These are phyloP conservation scores for Tolypocladium paradoxum DNA, from an alignment of 2,329 filamentous ascomycete genomes.

Conservation along the genomic window DNA sequence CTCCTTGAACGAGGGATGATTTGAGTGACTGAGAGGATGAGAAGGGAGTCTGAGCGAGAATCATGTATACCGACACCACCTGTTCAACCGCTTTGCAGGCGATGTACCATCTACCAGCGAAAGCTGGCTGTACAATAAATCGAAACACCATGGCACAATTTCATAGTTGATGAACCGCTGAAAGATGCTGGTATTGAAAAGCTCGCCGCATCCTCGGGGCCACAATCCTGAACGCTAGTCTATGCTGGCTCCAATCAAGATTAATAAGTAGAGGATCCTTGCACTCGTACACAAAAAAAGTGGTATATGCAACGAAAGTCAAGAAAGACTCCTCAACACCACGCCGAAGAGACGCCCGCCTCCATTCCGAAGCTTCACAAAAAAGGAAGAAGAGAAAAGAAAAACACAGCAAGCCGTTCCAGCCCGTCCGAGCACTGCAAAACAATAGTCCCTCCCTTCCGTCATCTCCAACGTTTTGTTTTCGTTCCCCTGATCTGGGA, in stretches of 20 bases:
- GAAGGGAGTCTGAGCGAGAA: neutral
- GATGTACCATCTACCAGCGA: constrained; percentile 2
- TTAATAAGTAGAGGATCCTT: neutral
- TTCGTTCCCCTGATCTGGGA: neutral
- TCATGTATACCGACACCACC: neutral
- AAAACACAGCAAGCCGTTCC: neutral
- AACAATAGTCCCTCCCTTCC: neutral
- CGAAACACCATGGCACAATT: neutral
- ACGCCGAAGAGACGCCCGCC: constrained; percentile 14
- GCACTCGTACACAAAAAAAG: constrained; percentile 9
- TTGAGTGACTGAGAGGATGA: neutral
- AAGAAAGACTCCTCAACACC: constrained; percentile 20
- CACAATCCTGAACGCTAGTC: constrained; percentile 4
- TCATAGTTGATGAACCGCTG: neutral
- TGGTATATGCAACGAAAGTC: constrained; percentile 13
- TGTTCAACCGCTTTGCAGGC: neutral
- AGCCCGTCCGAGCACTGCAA: neutral
- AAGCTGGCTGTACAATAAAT: constrained; percentile 5
- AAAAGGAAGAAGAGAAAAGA: neutral
- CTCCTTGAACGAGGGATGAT: neutral
- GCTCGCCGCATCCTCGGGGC: constrained; percentile 1
- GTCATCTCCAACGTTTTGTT: constrained; percentile 4
- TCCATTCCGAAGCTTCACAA: constrained; percentile 2
- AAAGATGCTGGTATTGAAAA: neutral
- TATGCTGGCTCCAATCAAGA: constrained; percentile 5